A percentile compares a stretch with the other conserved stretches of the same genome.
phyloP scores from a whole-genome alignment of 75 land plant genomes.

The Selaginella tamariscina region DNA sequence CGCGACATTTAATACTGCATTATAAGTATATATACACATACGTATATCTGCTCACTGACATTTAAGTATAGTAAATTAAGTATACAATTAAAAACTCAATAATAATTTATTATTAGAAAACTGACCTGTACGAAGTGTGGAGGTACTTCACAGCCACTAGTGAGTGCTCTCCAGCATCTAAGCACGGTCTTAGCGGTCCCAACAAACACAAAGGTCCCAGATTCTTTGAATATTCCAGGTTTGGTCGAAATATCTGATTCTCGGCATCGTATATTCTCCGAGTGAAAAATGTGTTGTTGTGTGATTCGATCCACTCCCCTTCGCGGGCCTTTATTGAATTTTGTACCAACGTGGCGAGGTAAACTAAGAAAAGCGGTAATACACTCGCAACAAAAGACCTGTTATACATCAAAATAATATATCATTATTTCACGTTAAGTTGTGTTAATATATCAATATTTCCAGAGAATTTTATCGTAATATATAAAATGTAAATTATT shows the following conservation, averaged over 20 bases:
- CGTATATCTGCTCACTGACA: no score
- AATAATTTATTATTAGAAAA: constrained; percentile 46
- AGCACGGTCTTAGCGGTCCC: constrained; percentile 26
- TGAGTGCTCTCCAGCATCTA: constrained; percentile 72
- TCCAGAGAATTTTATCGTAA: no score
- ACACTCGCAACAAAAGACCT: constrained; percentile 77
- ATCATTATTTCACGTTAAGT: no score
- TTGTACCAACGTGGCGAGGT: constrained; percentile 81
- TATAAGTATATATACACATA: no score
- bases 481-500: no score
- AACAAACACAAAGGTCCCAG: constrained; percentile 11
- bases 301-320: constrained; percentile 66
- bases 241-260: constrained; percentile 10
- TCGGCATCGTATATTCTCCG: constrained; percentile 16
- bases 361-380: constrained; percentile 81
- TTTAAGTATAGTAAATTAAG: no score
- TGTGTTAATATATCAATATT: no score
- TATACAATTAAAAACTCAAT: no score
- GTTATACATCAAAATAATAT: no score
- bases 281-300: constrained; percentile 19
- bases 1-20: no score
- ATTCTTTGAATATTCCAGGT: not conserved
- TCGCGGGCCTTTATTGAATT: constrained; percentile 88
- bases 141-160: constrained; percentile 81
- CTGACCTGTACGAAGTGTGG: constrained; percentile 94